Conservation (phyloP, 164 flowering plant species). For the Hamamelis virginiana region DNA sequence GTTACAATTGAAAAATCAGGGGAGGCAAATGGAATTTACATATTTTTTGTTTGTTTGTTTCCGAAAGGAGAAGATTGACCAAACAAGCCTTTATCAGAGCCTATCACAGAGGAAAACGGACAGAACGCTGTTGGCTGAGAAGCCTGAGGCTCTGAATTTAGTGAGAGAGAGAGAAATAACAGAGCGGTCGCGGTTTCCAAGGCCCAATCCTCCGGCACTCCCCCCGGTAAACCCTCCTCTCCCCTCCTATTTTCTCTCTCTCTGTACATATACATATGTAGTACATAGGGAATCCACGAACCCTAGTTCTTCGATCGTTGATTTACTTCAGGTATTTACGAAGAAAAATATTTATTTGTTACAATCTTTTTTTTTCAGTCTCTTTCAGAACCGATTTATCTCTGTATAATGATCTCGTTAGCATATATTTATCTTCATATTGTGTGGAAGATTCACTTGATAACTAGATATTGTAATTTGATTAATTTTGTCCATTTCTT, state of each 20-base stretch:
- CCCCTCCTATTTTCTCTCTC: slow-evolving; percentile 2
- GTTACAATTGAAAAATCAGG: not conserved
- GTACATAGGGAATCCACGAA: not conserved
- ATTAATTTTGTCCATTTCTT: too few species aligned
- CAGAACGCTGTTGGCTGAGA: too few species aligned
- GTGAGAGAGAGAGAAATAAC: not conserved
- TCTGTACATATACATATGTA: not conserved
- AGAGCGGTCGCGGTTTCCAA: slow-evolving; percentile 18
- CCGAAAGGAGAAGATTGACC: slow-evolving; percentile 24
- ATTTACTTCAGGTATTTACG: not conserved
- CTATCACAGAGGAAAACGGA: slow-evolving; percentile 4
- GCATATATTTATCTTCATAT: not conserved
- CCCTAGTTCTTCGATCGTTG: not conserved
- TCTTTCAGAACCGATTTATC: not conserved
- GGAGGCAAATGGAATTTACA: not conserved
- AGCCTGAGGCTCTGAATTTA: slow-evolving; percentile 1
- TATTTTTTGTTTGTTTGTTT: slow-evolving; percentile 17
- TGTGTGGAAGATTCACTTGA: too few species aligned
- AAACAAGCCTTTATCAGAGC: slow-evolving; percentile 34
- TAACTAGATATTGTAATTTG: too few species aligned
- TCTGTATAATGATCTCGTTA: not conserved
- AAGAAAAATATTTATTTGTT: not conserved
- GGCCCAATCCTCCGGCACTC: slow-evolving; percentile 24
- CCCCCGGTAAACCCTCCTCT: slow-evolving; percentile 19
- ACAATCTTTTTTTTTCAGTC: not conserved